phyloP scores from a whole-genome alignment of 2,329 filamentous ascomycete genomes.

The Pseudodiploospora longispora region DNA sequence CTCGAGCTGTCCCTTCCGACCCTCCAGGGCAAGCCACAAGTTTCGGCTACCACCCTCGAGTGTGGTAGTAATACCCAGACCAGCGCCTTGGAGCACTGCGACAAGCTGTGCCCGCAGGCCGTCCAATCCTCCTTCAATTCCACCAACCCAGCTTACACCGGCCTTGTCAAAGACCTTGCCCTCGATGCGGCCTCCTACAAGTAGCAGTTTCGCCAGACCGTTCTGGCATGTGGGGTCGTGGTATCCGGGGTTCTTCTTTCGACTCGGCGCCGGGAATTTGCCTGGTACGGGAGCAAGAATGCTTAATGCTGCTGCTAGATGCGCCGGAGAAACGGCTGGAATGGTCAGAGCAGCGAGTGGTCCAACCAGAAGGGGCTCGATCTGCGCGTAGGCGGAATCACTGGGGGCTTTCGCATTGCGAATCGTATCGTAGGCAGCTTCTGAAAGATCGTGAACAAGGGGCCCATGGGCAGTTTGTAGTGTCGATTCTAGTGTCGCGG shows the following conservation, averaged over 20 bases:
- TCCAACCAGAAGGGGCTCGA: slow-evolving; percentile 72
- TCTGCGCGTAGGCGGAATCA: slow-evolving; percentile 42
- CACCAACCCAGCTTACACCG: slow-evolving; percentile 56
- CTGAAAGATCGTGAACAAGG: slow-evolving; percentile 45
- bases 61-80: slow-evolving; percentile 66
- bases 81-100: slow-evolving; percentile 69
- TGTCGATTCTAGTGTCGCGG: slow-evolving; percentile 23
- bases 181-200: slow-evolving; percentile 82
- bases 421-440: slow-evolving; percentile 42
- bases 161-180: slow-evolving; percentile 73
- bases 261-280: slow-evolving; percentile 68
- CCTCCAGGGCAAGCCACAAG: slow-evolving; percentile 82
- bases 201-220: slow-evolving; percentile 76
- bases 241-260: slow-evolving; percentile 70
- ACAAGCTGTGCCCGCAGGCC: slow-evolving; percentile 77
- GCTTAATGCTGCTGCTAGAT: slow-evolving; percentile 73
- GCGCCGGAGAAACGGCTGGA: slow-evolving; percentile 72
- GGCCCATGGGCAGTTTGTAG: slow-evolving; percentile 22
- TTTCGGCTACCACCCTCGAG: slow-evolving; percentile 74
- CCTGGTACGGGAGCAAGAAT: slow-evolving; percentile 66
- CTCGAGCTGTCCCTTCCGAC: slow-evolving; percentile 71
- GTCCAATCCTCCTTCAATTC: slow-evolving; percentile 74
- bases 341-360: slow-evolving; percentile 75
- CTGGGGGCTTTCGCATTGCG: slow-evolving; percentile 26
- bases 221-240: slow-evolving; percentile 71